Evolutionary conservation across 108 stramenopile species (phyloP), one percentile per base, ranked within the genome.

Genomic region (Thalassiosira profunda): DNA sequence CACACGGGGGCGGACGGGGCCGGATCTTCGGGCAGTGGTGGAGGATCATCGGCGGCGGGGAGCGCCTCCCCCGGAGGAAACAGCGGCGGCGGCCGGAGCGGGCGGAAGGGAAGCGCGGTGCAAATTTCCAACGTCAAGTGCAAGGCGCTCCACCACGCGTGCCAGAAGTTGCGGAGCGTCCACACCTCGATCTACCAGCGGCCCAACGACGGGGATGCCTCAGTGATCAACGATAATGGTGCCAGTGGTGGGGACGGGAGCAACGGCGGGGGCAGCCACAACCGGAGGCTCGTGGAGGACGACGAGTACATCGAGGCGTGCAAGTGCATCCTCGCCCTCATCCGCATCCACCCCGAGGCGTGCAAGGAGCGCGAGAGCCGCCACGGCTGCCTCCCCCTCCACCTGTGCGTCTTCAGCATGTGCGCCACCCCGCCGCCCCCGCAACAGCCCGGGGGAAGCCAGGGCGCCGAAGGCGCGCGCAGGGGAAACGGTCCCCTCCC

Each of bases 331-430:
- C 62, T 92, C 17, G 51, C 72, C 4, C 63, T 95, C 8, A 61
- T 95, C 6, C 45, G 67, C 35, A 15, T 91, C 8, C 86, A 92
- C 54, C 94, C 94, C 6, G 89, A 91, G 45, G 91, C 91, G 23
- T 88, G 88, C 12, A 71, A 81, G 56, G 74, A 74, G 57, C 70
- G 94, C 53, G 94, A 95, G 45, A 82, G 86, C n/a, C 81, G 91
- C 25, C 94, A 95, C 51, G 94, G 94, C 7, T 95, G 94, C 71
- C 62, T 95, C 55, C 94, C 94, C 2, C 41, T 95, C 24, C 94
- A 95, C 76, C 62, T 95, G 63, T 89, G 87, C 5, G 84, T 87
- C 11, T 95, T 95, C 74, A 90, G 91, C 14, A 90, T 91, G 58
- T 92, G 89, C 56, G 73, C 76, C 7, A 81, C 84, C 5, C 78